Conservation (phyloP, 1,139 yeast species). For the Kazachstania sp. region DNA sequence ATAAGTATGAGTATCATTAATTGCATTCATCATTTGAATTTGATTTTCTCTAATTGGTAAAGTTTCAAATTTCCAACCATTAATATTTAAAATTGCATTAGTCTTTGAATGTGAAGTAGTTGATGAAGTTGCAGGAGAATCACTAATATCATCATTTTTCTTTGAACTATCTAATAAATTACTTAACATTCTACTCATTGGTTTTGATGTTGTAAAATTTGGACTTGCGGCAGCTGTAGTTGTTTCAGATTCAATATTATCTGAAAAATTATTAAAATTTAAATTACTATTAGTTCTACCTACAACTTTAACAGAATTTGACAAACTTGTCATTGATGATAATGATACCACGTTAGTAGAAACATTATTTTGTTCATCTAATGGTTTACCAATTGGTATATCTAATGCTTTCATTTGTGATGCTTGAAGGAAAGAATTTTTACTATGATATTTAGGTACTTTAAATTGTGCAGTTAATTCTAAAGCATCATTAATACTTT, state of each 20-base stretch:
- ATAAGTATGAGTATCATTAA: slow-evolving; percentile 15
- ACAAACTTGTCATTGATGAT: slow-evolving; percentile 3
- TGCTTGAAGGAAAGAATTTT: slow-evolving; percentile 25
- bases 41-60: slow-evolving; percentile 16
- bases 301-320: neutral
- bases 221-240: slow-evolving; percentile 2
- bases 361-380: neutral
- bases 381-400: slow-evolving; percentile 18
- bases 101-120: neutral
- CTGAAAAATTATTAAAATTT: neutral
- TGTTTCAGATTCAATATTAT: neutral
- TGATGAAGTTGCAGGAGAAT: neutral
- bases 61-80: slow-evolving; percentile 31
- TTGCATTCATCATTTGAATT: slow-evolving; percentile 6
- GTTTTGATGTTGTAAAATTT: slow-evolving; percentile 3
- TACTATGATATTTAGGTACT: slow-evolving; percentile 34
- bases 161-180: slow-evolving; percentile 15
- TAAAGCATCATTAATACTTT: slow-evolving; percentile 33
- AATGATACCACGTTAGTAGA: neutral
- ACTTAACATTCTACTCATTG: slow-evolving; percentile 18
- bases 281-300: neutral
- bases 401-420: slow-evolving; percentile 28
- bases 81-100: slow-evolving; percentile 16
- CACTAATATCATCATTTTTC: slow-evolving; percentile 6
- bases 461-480: slow-evolving; percentile 32